Evolutionary conservation across 306 rosid species (phyloP), one percentile per base, ranked within the genome.

Genomic region (Sicyos baderoa): DNA sequence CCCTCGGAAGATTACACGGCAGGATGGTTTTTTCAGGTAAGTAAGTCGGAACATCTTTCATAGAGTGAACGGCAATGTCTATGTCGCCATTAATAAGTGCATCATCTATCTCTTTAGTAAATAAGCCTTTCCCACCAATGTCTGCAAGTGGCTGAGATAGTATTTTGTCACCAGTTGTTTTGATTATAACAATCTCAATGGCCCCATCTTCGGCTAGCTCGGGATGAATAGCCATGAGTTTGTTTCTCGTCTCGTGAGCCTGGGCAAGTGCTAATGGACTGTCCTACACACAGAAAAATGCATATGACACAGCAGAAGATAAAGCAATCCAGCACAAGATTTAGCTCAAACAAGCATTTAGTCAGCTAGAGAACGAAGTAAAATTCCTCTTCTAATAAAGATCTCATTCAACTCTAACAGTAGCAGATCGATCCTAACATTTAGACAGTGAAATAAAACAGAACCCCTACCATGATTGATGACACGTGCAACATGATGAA

Each of bases 241-340:
- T 91, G 51, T 86, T 88, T 75, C 95, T 86, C 7, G 97, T 91
- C 82, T 91, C 95, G 49, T 87, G 50, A 70, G 96, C 97, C 82
- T 91, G 97, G 77, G 96, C 95, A 44, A 89, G 86, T 62, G 96
- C 97, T 74, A 91, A 81, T 72, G 96, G 96, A 76, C 97, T 91
- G 86, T 84, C 83, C 96, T 85, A 84, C 83, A 80, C 74, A 73
- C 71, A 76, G 74, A 53, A 67, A 51, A 25, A 53, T 57, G 79
- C 77, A 42, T 77, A 75, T 79, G 64, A 74, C 55, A 68, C 72
- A 22, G 29, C 11, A 74, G 55, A 62, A 53, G 62, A 56, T 45
- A 22, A 13, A 66, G 71, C 19, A 66, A 66, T 16, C 11, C 40
- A 14, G 12, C 19, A 42, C 5, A 42, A 29, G 27, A 54, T 70